Conservation (phyloP, 1,284 basidiomycete genomes). For the Clitocybe nebularis region DNA sequence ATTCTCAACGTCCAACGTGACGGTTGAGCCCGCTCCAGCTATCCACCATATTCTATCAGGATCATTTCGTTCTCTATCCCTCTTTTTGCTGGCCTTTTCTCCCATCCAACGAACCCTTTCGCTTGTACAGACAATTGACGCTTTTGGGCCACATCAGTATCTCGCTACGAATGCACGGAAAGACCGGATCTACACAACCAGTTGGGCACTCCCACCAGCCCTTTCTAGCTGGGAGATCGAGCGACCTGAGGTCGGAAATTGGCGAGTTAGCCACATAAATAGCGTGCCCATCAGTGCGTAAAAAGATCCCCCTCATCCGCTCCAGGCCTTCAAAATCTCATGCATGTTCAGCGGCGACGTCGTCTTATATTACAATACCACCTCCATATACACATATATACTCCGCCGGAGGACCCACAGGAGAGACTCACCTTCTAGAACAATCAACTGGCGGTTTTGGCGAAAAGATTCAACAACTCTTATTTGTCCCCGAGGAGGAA, state of each 20-base stretch:
- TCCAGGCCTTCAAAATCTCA: neutral
- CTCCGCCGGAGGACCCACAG: constrained; percentile 44
- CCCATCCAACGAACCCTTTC: constrained; percentile 34
- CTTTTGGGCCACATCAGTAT: constrained; percentile 47
- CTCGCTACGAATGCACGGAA: constrained; percentile 30
- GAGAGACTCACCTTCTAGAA: constrained; percentile 39
- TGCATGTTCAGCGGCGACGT: constrained; percentile 38
- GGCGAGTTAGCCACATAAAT: constrained; percentile 34
- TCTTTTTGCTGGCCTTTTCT: constrained; percentile 45
- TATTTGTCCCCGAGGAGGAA: constrained; percentile 38
- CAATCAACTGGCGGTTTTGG: constrained; percentile 31
- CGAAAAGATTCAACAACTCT: constrained; percentile 38
- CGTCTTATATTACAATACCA: constrained; percentile 44
- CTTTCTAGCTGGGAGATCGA: constrained; percentile 41
- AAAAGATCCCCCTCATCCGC: neutral
- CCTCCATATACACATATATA: constrained; percentile 42
- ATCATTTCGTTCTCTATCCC: constrained; percentile 45
- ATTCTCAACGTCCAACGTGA: constrained; percentile 11
- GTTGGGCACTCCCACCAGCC: constrained; percentile 41
- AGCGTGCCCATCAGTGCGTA: constrained; percentile 39
- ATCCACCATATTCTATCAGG: constrained; percentile 37
- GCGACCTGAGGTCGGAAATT: constrained; percentile 17
- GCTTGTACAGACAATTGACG: constrained; percentile 36
- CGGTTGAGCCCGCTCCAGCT: neutral
- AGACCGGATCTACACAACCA: constrained; percentile 39